These are phyloP conservation scores for Pseudovirgaria hyperparasitica DNA, from an alignment of 2,329 filamentous ascomycete genomes.

Conservation along the genomic window DNA sequence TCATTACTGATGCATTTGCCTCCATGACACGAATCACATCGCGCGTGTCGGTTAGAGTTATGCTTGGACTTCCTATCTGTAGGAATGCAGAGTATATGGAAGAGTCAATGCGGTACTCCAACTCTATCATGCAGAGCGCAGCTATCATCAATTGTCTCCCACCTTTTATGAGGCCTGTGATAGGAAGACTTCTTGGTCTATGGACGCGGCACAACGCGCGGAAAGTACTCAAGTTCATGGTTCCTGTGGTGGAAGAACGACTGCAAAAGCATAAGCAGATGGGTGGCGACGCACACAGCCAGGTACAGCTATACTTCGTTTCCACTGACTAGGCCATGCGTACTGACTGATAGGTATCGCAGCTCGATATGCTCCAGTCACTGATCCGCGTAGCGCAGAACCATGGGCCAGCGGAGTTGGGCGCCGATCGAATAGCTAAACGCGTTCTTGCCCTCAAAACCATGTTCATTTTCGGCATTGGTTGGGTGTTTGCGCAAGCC, in stretches of 20 bases:
- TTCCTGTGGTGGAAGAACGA: conserved; percentile 5
- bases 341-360: too few species aligned
- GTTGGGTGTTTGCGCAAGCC: conserved; percentile 3
- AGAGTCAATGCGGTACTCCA: conserved; percentile 3
- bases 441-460: conserved; percentile 3
- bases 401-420: conserved; percentile 2
- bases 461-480: conserved; percentile 3
- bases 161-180: conserved; percentile 1
- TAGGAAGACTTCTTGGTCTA: conserved; percentile 3
- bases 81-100: conserved; percentile 4
- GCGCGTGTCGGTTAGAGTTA: conserved; percentile 1
- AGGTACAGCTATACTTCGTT: neutral
- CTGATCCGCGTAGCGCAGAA: conserved; percentile 3
- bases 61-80: conserved; percentile 4
- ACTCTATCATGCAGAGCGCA: conserved; percentile 1
- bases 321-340: too few species aligned
- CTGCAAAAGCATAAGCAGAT: neutral
- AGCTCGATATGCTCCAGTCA: conserved; percentile 6
- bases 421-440: conserved; percentile 1
- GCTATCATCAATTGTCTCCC: conserved; percentile 5
- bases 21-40: conserved; percentile 1
- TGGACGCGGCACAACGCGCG: conserved; percentile 1
- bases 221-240: conserved; percentile 3
- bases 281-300: neutral
- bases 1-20: conserved; percentile 3